Percentiles rank a stretch among this genome's conserved stretches.
These are phyloP conservation scores for Posidonia oceanica DNA, from an alignment of 116 monocot genomes.

Conservation along the genomic window DNA sequence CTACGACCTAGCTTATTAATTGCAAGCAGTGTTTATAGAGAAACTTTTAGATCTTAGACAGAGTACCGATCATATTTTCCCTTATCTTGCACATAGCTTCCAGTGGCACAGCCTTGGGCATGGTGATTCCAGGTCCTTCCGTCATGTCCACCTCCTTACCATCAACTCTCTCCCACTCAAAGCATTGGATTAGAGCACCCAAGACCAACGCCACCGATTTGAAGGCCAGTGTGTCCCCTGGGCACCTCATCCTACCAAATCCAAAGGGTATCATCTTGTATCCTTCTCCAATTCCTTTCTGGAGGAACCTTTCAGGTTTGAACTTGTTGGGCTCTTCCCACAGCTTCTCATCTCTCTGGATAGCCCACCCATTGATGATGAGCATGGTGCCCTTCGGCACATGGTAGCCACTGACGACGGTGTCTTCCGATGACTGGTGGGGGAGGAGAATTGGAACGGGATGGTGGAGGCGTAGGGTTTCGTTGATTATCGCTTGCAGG, in stretches of 20 bases:
- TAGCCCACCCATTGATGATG: conserved; percentile 25
- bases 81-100: conserved; percentile 9
- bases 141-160: neutral
- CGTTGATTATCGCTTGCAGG: conserved; percentile 42
- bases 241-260: conserved; percentile 6
- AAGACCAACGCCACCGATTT: neutral
- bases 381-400: conserved; percentile 29
- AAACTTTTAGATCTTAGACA: too few species aligned
- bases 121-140: conserved; percentile 6
- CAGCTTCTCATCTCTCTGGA: conserved; percentile 19
- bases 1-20: too few species aligned
- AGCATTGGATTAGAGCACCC: conserved; percentile 8
- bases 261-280: conserved; percentile 6
- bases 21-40: too few species aligned
- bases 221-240: conserved; percentile 4
- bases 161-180: conserved; percentile 7
- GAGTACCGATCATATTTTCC: conserved; percentile 1
- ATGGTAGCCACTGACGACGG: conserved; percentile 11
- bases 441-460: conserved; percentile 22
- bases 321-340: conserved; percentile 17
- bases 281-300: neutral
- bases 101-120: conserved; percentile 4
- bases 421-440: conserved; percentile 15
- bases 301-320: conserved; percentile 9
- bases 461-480: conserved; percentile 32